Evolutionary conservation across 345 rosid genomes (phyloP).

Genomic region (Mallotus nudiflorus): DNA sequence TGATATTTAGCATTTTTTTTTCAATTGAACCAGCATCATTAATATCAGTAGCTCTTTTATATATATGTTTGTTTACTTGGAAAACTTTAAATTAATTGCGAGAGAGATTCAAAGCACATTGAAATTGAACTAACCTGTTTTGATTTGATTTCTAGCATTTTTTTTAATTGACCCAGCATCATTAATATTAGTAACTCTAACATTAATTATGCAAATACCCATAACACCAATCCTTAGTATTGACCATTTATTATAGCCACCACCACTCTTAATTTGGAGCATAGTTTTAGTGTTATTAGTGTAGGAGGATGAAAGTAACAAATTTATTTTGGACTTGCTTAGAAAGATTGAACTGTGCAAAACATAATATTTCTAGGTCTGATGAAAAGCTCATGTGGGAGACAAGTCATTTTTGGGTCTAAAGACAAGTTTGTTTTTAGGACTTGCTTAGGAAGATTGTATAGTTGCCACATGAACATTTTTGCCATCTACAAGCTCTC

Average conservation of each 20-base stretch:
- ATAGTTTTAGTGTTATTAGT: constrained; percentile 12
- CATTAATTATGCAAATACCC: constrained; percentile 41
- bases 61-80: no score
- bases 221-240: constrained; percentile 33
- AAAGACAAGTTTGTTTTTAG: no score
- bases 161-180: constrained; percentile 85
- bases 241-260: constrained; percentile 4
- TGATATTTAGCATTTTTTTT: no score
- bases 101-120: no score
- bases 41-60: no score
- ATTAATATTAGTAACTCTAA: constrained; percentile 63
- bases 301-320: constrained; percentile 21
- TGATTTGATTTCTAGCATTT: no score
- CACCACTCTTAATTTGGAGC: constrained; percentile 20
- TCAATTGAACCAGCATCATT: no score
- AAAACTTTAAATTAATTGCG: no score
- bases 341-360: not conserved
- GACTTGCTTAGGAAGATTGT: no score
- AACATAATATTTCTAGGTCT: not conserved
- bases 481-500: constrained; percentile 17
- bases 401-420: no score
- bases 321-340: not conserved
- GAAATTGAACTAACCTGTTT: no score
- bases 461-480: constrained; percentile 17
- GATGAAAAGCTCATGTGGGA: constrained; percentile 9